A percentile compares a stretch with the other conserved stretches of the same genome.
phyloP scores from a whole-genome alignment of 2,329 filamentous ascomycete genomes.

The Aspergillus udagawae region DNA sequence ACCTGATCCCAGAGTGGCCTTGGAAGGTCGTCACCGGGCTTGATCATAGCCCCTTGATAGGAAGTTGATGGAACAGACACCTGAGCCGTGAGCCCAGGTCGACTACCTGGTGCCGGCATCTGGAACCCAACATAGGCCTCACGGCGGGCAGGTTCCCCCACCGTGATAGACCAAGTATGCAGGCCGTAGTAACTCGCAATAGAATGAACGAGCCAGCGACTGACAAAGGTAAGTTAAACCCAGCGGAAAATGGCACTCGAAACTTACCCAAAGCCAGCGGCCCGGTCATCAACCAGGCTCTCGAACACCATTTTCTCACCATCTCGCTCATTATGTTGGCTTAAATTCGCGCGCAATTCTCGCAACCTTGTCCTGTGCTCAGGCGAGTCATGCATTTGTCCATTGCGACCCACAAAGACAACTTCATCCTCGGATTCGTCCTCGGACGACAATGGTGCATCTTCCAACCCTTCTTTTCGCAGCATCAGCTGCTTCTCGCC shows the following conservation, averaged over 20 bases:
- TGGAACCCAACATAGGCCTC: constrained; percentile 77
- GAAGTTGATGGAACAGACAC: constrained; percentile 17
- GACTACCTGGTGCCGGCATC: constrained; percentile 29
- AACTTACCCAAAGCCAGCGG: constrained; percentile 75
- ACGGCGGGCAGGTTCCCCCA: constrained; percentile 65
- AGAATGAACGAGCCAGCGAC: constrained; percentile 87
- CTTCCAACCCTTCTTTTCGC: constrained; percentile 43
- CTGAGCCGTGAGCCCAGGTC: constrained; percentile 23
- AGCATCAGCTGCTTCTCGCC: constrained; percentile 50
- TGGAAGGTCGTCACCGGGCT: constrained; percentile 35
- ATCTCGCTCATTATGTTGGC: constrained; percentile 41
- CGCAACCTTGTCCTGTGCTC: constrained; percentile 52
- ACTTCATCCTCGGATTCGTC: constrained; percentile 76
- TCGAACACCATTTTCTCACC: constrained; percentile 75
- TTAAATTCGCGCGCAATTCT: constrained; percentile 36
- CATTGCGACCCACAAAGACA: constrained; percentile 75
- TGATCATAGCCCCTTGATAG: constrained; percentile 24
- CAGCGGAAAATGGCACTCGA: constrained; percentile 3
- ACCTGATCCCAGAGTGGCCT: constrained; percentile 36
- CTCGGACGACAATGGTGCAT: constrained; percentile 36
- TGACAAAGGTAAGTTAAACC: constrained; percentile 34
- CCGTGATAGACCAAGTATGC: constrained; percentile 73
- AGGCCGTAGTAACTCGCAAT: constrained; percentile 91
- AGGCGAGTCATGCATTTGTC: constrained; percentile 58
- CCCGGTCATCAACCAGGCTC: constrained; percentile 68